Conservation (phyloP, 371 early-diverging fungal species). For the Lichtheimia hyalospora region DNA sequence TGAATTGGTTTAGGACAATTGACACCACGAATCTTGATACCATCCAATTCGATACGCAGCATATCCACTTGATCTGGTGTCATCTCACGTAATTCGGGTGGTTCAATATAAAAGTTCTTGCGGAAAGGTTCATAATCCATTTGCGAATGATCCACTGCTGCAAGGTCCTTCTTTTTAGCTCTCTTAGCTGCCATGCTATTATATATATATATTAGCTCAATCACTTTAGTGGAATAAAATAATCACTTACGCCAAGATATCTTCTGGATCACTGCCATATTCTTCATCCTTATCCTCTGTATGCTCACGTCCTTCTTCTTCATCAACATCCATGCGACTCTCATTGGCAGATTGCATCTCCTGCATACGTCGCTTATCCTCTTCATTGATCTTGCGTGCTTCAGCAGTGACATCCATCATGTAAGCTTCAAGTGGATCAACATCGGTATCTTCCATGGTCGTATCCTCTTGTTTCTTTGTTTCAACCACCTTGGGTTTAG, state of each 20-base stretch:
- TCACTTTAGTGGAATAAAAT: neutral
- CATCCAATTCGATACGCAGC: slow-evolving; percentile 85
- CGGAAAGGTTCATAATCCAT: slow-evolving; percentile 87
- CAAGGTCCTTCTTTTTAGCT: slow-evolving; percentile 91
- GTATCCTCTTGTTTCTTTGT: slow-evolving; percentile 5
- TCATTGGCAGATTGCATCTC: slow-evolving; percentile 21
- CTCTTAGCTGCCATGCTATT: slow-evolving; percentile 73
- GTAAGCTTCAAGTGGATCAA: slow-evolving; percentile 82
- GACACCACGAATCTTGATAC: slow-evolving; percentile 89
- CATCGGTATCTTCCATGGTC: slow-evolving; percentile 22
- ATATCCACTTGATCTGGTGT: slow-evolving; percentile 84
- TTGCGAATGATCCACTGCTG: slow-evolving; percentile 84
- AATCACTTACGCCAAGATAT: slow-evolving; percentile 70
- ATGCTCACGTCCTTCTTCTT: slow-evolving; percentile 40
- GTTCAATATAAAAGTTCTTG: slow-evolving; percentile 97
- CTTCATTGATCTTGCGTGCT: slow-evolving; percentile 68
- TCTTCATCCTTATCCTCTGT: slow-evolving; percentile 57
- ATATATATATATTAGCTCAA: neutral
- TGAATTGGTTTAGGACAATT: slow-evolving; percentile 92
- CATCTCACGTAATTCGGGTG: slow-evolving; percentile 84
- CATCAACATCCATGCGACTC: slow-evolving; percentile 46
- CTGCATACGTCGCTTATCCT: slow-evolving; percentile 51
- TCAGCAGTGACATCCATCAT: slow-evolving; percentile 83
- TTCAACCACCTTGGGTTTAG: neutral
- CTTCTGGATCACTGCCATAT: slow-evolving; percentile 65